A percentile compares a stretch with the other conserved stretches of the same genome.
phyloP scores from a whole-genome alignment of 106 monocot genomes.

The Hemerocallis citrina region DNA sequence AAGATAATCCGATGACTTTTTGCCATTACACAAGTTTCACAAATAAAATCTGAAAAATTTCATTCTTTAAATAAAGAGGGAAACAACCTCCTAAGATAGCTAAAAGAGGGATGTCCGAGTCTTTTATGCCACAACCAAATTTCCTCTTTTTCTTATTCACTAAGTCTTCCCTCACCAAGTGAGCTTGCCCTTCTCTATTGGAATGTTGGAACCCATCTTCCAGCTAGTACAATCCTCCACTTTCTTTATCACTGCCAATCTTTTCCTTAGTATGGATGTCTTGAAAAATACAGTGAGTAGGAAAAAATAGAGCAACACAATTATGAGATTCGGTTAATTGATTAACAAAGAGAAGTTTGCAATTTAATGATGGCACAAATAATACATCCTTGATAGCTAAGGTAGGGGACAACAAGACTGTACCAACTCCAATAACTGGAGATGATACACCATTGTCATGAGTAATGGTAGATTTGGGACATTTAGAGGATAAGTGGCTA shows the following conservation, averaged over 20 bases:
- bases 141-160: background rate
- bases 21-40: background rate
- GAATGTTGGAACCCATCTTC: background rate
- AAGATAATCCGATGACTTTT: background rate
- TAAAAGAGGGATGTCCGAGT: background rate
- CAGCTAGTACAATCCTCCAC: background rate
- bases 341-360: background rate
- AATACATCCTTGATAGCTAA: too few species aligned
- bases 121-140: background rate
- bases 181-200: background rate
- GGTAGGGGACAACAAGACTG: too few species aligned
- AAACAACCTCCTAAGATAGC: background rate
- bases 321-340: background rate
- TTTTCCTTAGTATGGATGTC: background rate
- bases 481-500: too few species aligned
- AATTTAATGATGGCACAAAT: constrained; percentile 1
- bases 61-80: background rate
- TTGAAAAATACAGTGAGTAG: background rate
- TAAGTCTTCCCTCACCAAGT: background rate
- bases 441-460: too few species aligned
- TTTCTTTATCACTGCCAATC: background rate
- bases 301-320: background rate
- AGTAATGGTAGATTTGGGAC: too few species aligned
- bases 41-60: background rate
- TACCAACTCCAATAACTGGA: too few species aligned